These are phyloP conservation scores for Selenicereus undatus DNA, from an alignment of 148 eudicot species.

Conservation along the genomic window DNA sequence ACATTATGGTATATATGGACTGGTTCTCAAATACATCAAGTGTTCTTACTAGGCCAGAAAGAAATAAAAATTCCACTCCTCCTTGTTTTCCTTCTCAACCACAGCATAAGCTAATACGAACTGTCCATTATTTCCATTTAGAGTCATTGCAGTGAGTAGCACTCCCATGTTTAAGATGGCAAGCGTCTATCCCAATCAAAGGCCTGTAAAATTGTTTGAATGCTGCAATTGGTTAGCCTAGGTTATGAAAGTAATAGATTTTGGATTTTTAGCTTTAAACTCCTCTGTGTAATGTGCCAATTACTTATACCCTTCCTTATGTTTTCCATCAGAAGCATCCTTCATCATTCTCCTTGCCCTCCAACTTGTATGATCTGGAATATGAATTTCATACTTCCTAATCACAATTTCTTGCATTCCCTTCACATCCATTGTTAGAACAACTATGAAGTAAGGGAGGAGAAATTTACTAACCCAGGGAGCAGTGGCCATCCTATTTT, in stretches of 20 bases:
- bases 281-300: neutral
- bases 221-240: neutral
- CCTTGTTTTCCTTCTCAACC: neutral
- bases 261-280: no score
- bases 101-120: neutral
- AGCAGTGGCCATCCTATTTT: neutral
- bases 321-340: neutral
- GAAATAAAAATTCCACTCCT: no score
- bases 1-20: neutral
- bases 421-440: neutral
- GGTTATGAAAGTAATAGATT: no score
- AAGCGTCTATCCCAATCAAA: neutral
- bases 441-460: neutral
- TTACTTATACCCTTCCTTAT: neutral
- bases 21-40: neutral
- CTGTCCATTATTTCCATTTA: neutral
- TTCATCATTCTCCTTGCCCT: neutral
- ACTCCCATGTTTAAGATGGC: neutral
- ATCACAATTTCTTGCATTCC: neutral
- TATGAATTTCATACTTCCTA: neutral
- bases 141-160: neutral
- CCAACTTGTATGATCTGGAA: neutral
- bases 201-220: neutral
- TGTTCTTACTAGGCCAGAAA: neutral
- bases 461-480: neutral